Evolutionary conservation across 345 rosid genomes (phyloP).

Genomic region (Brassica napus): Da-Ae NC_063441.1:18105501-18106000

Average conservation of each 20-base stretch:
- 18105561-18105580: neutral
- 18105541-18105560: neutral
- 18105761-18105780: neutral
- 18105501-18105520: neutral
- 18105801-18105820: neutral
- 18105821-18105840: neutral
- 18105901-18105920: neutral
- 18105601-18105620: neutral
- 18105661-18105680: neutral
- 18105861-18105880: neutral
- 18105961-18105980: constrained; percentile 84
- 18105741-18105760: neutral
- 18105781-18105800: neutral
- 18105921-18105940: constrained; percentile 88
- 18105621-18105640: neutral
- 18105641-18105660: neutral
- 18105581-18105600: neutral
- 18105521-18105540: neutral
- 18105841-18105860: neutral
- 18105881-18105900: constrained; percentile 21
- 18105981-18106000: constrained; percentile 88
- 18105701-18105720: neutral
- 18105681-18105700: neutral
- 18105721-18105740: neutral
- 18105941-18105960: constrained; percentile 85